Evolutionary conservation across 2,329 filamentous ascomycete species (phyloP), one percentile per base, ranked within the genome.

Genomic region (Neocucurbitaria cava): DNA sequence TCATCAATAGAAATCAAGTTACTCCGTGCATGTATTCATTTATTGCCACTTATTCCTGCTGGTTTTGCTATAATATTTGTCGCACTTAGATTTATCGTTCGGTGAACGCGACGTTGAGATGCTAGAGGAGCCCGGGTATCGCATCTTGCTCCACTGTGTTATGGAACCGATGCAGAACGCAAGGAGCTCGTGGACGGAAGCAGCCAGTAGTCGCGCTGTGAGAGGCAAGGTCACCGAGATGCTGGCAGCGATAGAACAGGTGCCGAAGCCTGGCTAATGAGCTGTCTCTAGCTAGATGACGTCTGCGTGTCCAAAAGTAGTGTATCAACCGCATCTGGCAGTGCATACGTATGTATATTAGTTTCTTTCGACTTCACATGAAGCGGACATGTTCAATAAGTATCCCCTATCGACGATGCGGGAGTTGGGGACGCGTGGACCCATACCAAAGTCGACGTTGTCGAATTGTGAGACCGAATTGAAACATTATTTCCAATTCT

Each of bases 1-100:
- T 36, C 21, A 33, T 41, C 23, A 33, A 17, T 31, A 40, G 39
- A 56, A 54, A 52, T 40, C 46, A 54, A 44, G 15, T 18, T 43
- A 11, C 31, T 36, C 28, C 51, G 31, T 43, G 44, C 30, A 50
- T 30, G 51, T 48, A 23, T 49, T 38, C 46, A 40, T 44, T 20
- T 44, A 49, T 53, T 17, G 46, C 30, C 23, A 39, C 15, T 9
- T 28, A 36, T 45, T 15, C 18, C 23, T 35, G 18, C 15, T 41
- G 17, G 10, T 41, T 18, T 36, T 18, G 24, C 23, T 26, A 30
- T 43, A 28, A 43, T 17, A 26, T 30, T 9, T 30, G 31, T 49
- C 31, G 45, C 50, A 50, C 44, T 45, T 59, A 49, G 47, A 46
- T 24, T 40, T 46, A 39, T 46, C 33, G 30, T 36, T 42, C 48